phyloP scores from a whole-genome alignment of 768 basidiomycete species.

The Collybia mongolica region DNA sequence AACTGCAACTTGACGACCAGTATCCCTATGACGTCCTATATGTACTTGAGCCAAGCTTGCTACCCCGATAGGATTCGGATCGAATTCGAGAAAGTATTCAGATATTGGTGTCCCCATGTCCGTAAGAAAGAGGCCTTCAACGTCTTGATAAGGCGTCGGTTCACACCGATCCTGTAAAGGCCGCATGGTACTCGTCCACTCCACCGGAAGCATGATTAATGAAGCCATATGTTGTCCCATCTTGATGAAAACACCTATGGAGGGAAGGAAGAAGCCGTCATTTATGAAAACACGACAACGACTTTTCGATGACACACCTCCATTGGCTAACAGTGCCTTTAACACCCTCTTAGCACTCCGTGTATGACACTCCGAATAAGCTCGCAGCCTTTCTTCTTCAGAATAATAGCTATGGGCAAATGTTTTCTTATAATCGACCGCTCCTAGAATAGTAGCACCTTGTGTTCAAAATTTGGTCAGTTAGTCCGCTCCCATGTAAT shows the following conservation, averaged over 20 bases:
- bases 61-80: slow-evolving; percentile 87
- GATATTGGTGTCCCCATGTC: slow-evolving; percentile 76
- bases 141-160: slow-evolving; percentile 77
- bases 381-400: slow-evolving; percentile 46
- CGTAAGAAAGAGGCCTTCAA: slow-evolving; percentile 71
- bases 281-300: neutral
- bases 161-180: slow-evolving; percentile 90
- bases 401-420: slow-evolving; percentile 53
- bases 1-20: slow-evolving; percentile 80
- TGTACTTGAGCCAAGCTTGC: slow-evolving; percentile 98
- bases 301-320: slow-evolving; percentile 46
- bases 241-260: slow-evolving; percentile 78
- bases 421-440: slow-evolving; percentile 71
- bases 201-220: slow-evolving; percentile 51
- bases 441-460: slow-evolving; percentile 64
- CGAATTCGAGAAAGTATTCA: slow-evolving; percentile 83
- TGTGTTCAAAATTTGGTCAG: slow-evolving; percentile 18
- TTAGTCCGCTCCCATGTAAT: slow-evolving; percentile 11
- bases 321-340: slow-evolving; percentile 84
- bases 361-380: slow-evolving; percentile 77
- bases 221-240: slow-evolving; percentile 86
- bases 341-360: slow-evolving; percentile 80
- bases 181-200: slow-evolving; percentile 52
- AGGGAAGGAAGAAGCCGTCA: slow-evolving; percentile 4
- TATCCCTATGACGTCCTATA: slow-evolving; percentile 67